These are phyloP conservation scores for Petasospora rhodanensis DNA, from an alignment of 1,139 yeast genomes.

Conservation along the genomic window DNA sequence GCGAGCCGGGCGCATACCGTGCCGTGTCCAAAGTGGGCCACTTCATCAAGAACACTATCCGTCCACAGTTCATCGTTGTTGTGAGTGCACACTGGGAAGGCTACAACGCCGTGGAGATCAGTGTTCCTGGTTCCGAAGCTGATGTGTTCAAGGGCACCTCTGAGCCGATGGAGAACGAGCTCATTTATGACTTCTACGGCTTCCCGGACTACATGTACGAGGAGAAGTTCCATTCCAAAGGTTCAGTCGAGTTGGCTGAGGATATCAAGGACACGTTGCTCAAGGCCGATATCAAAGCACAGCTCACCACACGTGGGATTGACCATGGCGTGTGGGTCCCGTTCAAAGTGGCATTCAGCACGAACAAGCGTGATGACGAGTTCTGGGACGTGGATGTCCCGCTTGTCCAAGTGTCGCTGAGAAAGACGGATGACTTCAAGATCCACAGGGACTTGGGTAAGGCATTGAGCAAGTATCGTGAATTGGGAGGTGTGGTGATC, in stretches of 20 bases:
- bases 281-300: constrained; percentile 40
- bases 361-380: constrained; percentile 29
- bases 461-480: constrained; percentile 46
- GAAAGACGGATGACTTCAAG: constrained; percentile 37
- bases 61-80: constrained; percentile 62
- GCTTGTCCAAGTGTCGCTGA: constrained; percentile 59
- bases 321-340: constrained; percentile 89
- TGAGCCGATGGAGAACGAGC: constrained; percentile 24
- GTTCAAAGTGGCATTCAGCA: constrained; percentile 62
- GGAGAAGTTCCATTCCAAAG: constrained; percentile 53
- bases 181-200: constrained; percentile 71
- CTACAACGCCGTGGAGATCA: constrained; percentile 44
- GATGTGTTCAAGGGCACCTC: constrained; percentile 1
- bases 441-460: constrained; percentile 54
- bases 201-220: constrained; percentile 62
- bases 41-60: constrained; percentile 40
- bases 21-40: constrained; percentile 46
- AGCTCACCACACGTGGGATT: constrained; percentile 50
- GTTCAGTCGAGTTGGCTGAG: constrained; percentile 39
- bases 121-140: constrained; percentile 31
- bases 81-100: constrained; percentile 77
- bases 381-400: constrained; percentile 46
- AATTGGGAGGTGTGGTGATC: constrained; percentile 46
- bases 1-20: constrained; percentile 59
- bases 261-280: constrained; percentile 40